Base-by-base conservation (phyloP, 2,329 filamentous ascomycete genomes). In the Colletotrichum ledebouriae region DNA sequence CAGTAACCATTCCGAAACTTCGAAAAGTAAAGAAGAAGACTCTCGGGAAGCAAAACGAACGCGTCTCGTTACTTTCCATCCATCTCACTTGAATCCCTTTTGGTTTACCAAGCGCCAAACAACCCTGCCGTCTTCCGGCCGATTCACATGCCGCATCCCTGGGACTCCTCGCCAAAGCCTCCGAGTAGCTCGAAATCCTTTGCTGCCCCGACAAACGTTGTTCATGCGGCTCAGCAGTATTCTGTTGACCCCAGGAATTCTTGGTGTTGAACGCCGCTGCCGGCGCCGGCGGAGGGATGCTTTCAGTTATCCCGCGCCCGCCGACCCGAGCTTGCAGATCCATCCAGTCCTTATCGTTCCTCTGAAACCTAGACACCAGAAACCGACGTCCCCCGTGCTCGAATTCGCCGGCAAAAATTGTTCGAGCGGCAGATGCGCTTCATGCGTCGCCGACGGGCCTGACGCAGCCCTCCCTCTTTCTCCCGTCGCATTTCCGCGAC, bases 371-470 rank as follows among this genome's bases (percentile, higher is more conserved):
- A n/a, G 59, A 62, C 9, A 56, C 59, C 25, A 56, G 11, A 15
- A 56, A 47, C 4, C 49, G 59, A 39, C 39, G 59, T 6, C 59
- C 59, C 5, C 7, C 59, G 5, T 62, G 59, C 50, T 56, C 39
- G 29, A 62, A 47, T 20, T 56, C 59, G n/a, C 34, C 59, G 4
- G 49, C 13, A 12, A 62, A 62, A 62, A 49, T 62, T 62, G 25
- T 37, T 39, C 4, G 59, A 62, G 17, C 59, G 39, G 17, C 13
- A 25, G 22, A 62, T 62, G 29, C 59, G 59, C 11, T 37, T 41
- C 50, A 62, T 47, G 3, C 59, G 59, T 9, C 59, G 50, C 50
- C 59, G 59, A 5, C 59, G 59, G 17, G 49, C 59, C 29, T 39
- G 39, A 4, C 29, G 29, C 11, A 56, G 59, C 2, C 49, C 49